Base-by-base conservation (phyloP, 1,284 basidiomycete genomes). In the Clitocybe nebularis region DNA sequence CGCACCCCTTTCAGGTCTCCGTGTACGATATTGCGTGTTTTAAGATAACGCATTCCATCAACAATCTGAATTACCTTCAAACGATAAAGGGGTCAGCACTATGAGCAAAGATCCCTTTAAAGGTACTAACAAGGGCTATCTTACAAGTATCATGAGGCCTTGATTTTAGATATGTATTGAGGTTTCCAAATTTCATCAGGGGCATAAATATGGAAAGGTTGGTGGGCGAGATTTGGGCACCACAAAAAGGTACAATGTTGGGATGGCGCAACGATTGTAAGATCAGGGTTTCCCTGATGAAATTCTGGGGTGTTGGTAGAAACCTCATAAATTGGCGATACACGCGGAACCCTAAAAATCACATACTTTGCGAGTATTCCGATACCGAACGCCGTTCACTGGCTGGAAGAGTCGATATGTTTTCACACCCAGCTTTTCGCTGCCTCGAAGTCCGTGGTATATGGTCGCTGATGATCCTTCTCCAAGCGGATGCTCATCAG, bases 1-100 rank as follows among this genome's bases (percentile, higher is more conserved):
- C 56, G 10, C 20, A 61, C 59, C 10, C 50, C 49, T 46, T 59
- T 59, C 2, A 59, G 11, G 39, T 59, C 59, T 0, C 56, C 55
- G 13, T 59, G 56, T 1, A 59, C 46, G 1, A 59, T 41, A 1
- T 44, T 37, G 14, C 48, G 53, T 20, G 28, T 19, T 14, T 47
- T 57, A 4, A 59, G 35, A 23, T 54, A 52, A 2, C 44, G 33
- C 10, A 59, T 44, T 3, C 54, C 58, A 22, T 49, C 39, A 2
- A 50, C 51, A 19, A 57, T 49, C 10, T 54, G 49, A 8, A 45
- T 22, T 19, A 52, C 46, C 58, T 61, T 25, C 9, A 7, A 38
- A 7, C 19, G 4, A 3, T 17, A 23, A 17, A 10, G 19, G 4
- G 29, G 19, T n/a, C n/a, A n/a, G n/a, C n/a, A n/a, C n/a, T n/a